Conservation (phyloP, 1,139 yeast genomes). For the Lodderomyces parapsilosis region DNA sequence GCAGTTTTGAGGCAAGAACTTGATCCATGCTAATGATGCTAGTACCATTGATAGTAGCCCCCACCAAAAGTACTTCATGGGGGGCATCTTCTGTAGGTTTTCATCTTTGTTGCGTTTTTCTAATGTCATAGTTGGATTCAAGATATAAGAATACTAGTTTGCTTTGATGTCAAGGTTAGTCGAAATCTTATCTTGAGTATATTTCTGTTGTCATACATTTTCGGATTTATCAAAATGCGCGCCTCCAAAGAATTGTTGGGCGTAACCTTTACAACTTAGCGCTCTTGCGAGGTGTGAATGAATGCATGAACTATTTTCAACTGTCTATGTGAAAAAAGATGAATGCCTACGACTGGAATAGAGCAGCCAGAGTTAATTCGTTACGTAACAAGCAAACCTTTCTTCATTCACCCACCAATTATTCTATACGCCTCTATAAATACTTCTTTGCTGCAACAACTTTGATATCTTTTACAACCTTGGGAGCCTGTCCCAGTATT, state of each 20-base stretch:
- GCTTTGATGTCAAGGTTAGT: too few species aligned
- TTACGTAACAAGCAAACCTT: too few species aligned
- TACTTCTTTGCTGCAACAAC: constrained; percentile 27
- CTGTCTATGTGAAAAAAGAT: too few species aligned
- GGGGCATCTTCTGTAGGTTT: background rate
- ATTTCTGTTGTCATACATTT: background rate
- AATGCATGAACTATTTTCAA: too few species aligned
- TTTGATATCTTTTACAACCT: constrained; percentile 31
- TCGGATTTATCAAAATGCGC: background rate
- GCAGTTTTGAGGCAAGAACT: background rate
- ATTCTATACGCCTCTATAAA: constrained; percentile 6
- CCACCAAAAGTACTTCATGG: constrained; percentile 1
- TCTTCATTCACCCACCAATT: background rate
- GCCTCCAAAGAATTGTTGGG: background rate
- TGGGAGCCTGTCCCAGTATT: constrained; percentile 13
- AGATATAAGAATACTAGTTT: background rate
- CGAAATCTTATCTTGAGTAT: background rate
- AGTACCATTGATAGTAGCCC: background rate
- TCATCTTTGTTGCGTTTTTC: background rate
- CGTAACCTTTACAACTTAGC: too few species aligned
- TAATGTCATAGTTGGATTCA: background rate
- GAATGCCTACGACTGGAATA: too few species aligned
- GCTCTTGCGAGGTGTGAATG: too few species aligned
- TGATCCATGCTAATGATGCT: constrained; percentile 1
- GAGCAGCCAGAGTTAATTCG: too few species aligned